Evolutionary conservation across 352 stramenopile genomes (phyloP), one percentile per base, ranked within the genome.

Genomic region (Globisporangium canariense): DNA sequence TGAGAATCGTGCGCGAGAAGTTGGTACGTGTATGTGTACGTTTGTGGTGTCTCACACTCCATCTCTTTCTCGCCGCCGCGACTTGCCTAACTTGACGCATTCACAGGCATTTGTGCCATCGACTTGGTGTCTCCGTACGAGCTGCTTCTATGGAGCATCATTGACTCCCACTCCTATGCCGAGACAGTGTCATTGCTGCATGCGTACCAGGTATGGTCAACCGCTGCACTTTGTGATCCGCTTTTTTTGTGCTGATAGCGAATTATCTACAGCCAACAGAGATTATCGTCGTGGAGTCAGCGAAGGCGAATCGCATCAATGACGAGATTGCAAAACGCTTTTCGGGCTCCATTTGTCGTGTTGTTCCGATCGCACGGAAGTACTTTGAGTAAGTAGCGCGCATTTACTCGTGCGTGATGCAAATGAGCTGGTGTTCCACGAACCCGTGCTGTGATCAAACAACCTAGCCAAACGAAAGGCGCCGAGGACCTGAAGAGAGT

Each of bases 401-500:
- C 16, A 43, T 20, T 22, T 28, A 38, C 4, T 10, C 22, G 5
- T 11, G 18, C 2, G 10, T 62, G n/a, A 3, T 28, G 18, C 3
- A 28, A 28, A 43, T n/a, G 18, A 7, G 13, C 14, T 16, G 8
- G 18, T 43, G 51, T 14, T 6, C 45, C 28, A 64, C 7, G n/a
- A 57, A 41, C 66, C 66, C 8, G 14, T 38, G 20, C 5, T 13
- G 20, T 43, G 16, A 40, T 62, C 25, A 60, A 3, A 32, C 51
- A 20, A 14, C 40, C 0, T 36, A 96, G 88, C 62, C 88, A 96
- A 64, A 91, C 84, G 8, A 90, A 91, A 75, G 88, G 88, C 53
- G 81, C 80, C 18, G 86, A 93, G 63, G 85, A 96, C 65, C 68
- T 96, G 36, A 94, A 92, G 66, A 74, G 88, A 28, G 73, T 96